Percentiles rank a stretch among this genome's conserved stretches.
Evolutionary conservation across 805 yeast genomes (phyloP).

Genomic region (Sugiyamaella qingdaonensis): DNA sequence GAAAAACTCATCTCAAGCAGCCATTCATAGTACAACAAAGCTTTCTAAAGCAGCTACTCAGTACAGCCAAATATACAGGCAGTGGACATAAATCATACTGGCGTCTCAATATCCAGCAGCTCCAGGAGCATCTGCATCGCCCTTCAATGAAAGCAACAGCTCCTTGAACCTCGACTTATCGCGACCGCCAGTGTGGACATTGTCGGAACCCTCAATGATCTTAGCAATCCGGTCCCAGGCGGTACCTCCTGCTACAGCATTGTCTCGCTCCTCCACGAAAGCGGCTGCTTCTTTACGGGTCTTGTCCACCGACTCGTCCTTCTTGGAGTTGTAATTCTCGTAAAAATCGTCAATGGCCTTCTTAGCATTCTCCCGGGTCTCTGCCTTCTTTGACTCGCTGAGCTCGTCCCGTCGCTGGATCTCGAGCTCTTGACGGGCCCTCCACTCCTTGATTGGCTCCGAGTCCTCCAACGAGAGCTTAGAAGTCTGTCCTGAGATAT

Average conservation of each 20-base stretch:
- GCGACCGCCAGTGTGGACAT: conserved; percentile 40
- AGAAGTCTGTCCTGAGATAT: conserved; percentile 14
- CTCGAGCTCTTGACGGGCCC: conserved; percentile 71
- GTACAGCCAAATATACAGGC: no score
- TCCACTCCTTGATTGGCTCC: conserved; percentile 70
- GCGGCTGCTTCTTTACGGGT: conserved; percentile 65
- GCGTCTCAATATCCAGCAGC: conserved; percentile 54
- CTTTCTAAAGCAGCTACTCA: no score
- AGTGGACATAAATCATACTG: no score
- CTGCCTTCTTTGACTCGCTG: conserved; percentile 57
- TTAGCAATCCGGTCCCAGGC: conserved; percentile 60
- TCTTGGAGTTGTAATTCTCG: conserved; percentile 82
- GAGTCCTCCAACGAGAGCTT: conserved; percentile 44
- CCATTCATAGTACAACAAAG: no score
- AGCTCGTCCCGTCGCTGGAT: conserved; percentile 74
- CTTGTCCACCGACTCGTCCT: conserved; percentile 60
- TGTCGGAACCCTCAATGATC: conserved; percentile 43
- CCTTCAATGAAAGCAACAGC: conserved; percentile 59
- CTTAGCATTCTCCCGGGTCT: conserved; percentile 69
- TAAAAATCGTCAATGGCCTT: conserved; percentile 87
- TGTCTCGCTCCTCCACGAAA: conserved; percentile 70
- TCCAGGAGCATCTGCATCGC: conserved; percentile 70
- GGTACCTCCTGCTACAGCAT: conserved; percentile 40
- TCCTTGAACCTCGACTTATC: conserved; percentile 71
- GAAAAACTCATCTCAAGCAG: no score